Evolutionary conservation across 345 rosid genomes (phyloP).

Genomic region (Camelina sativa): DNA sequence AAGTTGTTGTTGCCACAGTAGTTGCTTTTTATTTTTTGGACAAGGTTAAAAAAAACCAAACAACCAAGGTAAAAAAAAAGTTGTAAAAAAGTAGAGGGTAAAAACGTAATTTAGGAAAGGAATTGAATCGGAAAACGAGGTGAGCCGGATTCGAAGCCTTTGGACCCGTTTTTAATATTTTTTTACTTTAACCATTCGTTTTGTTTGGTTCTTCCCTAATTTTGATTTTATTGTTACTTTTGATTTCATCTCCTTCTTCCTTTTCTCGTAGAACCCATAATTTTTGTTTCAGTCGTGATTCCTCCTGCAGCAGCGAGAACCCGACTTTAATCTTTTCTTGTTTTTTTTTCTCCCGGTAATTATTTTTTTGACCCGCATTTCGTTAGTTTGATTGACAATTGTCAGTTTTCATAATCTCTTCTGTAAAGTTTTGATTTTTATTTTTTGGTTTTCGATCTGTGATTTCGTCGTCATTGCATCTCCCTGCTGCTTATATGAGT

Average conservation of each 20-base stretch:
- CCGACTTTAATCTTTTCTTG: not conserved
- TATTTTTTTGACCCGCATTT: not conserved
- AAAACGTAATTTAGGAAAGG: not conserved
- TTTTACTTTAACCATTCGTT: slow-evolving; percentile 4
- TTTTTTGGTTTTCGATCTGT: not conserved
- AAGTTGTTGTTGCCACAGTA: too few relatives aligned
- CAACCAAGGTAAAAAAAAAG: too few relatives aligned
- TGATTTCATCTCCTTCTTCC: not conserved
- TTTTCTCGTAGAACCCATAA: not conserved
- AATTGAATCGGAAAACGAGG: slow-evolving; percentile 39
- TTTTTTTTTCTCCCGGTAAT: slow-evolving; percentile 5
- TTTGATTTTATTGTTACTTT: not conserved
- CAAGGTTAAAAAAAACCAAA: too few relatives aligned
- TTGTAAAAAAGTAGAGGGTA: not conserved
- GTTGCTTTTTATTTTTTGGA: too few relatives aligned
- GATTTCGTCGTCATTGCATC: not conserved
- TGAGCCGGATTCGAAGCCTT: slow-evolving; percentile 32
- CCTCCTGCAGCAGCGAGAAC: not conserved
- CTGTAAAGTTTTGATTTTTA: not conserved
- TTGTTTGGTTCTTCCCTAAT: not conserved
- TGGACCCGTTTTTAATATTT: slow-evolving; percentile 32
- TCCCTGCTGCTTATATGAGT: not conserved
- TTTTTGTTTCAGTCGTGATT: not conserved
- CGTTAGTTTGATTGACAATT: slow-evolving; percentile 13
- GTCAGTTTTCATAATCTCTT: slow-evolving; percentile 11